phyloP scores from a whole-genome alignment of 768 basidiomycete species.

The Termitomyces sp. region DNA sequence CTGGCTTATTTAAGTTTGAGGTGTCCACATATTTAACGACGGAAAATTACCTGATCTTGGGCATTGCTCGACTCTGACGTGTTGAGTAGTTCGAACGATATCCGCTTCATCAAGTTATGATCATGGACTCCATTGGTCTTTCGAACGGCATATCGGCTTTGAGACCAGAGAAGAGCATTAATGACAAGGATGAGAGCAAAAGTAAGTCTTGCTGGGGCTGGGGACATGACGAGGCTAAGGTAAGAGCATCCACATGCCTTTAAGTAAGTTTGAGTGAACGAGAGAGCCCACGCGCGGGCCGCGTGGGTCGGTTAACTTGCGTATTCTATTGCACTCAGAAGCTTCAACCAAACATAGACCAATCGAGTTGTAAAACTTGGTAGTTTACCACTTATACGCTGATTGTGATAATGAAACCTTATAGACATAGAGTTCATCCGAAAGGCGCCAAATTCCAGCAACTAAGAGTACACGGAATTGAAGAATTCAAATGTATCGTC shows the following conservation, averaged over 20 bases:
- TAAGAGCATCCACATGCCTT: slow-evolving; percentile 11
- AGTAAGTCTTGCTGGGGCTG: slow-evolving; percentile 37
- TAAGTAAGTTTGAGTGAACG: not conserved
- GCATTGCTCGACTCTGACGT: slow-evolving; percentile 7
- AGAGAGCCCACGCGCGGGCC: not conserved
- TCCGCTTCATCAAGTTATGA: slow-evolving; percentile 36
- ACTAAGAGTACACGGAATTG: not conserved
- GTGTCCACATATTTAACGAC: not conserved
- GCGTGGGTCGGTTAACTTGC: not conserved
- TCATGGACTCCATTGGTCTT: slow-evolving; percentile 19
- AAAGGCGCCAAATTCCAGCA: not conserved
- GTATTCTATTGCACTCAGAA: not conserved
- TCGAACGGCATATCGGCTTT: slow-evolving; percentile 40
- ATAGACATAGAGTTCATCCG: not conserved
- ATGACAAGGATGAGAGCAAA: slow-evolving; percentile 49
- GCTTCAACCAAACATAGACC: not conserved
- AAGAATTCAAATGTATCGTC: slow-evolving; percentile 1
- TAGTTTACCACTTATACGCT: not conserved
- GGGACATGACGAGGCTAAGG: slow-evolving; percentile 37
- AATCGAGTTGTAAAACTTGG: too few relatives aligned
- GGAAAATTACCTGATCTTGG: slow-evolving; percentile 24
- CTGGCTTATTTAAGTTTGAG: slow-evolving; percentile 26
- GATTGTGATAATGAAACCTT: not conserved
- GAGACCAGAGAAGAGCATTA: slow-evolving; percentile 64
- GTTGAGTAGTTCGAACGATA: slow-evolving; percentile 30